Conservation (phyloP, 2,329 filamentous ascomycete species). For the Podosphaera xanthii region DNA sequence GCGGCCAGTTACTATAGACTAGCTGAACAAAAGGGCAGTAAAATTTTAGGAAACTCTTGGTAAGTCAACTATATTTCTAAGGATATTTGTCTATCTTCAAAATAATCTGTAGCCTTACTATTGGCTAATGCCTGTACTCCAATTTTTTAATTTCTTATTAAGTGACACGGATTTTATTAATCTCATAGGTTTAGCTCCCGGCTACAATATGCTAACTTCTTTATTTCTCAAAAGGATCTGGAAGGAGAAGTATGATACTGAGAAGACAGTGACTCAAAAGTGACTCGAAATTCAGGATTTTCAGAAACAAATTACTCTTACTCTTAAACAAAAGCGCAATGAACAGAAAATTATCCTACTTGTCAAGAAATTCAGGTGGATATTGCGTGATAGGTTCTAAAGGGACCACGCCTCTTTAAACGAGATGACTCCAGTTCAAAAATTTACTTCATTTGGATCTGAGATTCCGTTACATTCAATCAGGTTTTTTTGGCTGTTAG, state of each 20-base stretch:
- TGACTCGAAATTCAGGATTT: neutral
- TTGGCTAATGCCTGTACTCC: neutral
- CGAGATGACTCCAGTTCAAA: neutral
- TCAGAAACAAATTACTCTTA: neutral
- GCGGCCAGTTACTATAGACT: constrained; percentile 81
- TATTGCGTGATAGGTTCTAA: neutral
- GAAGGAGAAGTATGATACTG: constrained; percentile 76
- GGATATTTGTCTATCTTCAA: neutral
- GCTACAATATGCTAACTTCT: neutral
- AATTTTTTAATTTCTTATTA: neutral
- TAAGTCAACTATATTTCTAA: constrained; percentile 26
- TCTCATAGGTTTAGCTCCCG: constrained; percentile 8
- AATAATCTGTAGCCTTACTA: neutral
- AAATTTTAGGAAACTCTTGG: constrained; percentile 87
- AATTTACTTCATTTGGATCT: neutral
- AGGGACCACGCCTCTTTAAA: neutral
- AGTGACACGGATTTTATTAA: constrained; percentile 11
- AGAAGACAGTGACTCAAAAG: constrained; percentile 5
- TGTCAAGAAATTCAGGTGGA: neutral
- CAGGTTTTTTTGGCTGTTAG: neutral
- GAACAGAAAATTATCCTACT: neutral
- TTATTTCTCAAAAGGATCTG: constrained; percentile 41
- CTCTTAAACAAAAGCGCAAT: neutral
- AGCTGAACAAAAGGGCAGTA: constrained; percentile 72
- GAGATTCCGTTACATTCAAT: neutral